Conservation (phyloP, 495 filamentous ascomycete species). For the Chaetomium tenue region DNA sequence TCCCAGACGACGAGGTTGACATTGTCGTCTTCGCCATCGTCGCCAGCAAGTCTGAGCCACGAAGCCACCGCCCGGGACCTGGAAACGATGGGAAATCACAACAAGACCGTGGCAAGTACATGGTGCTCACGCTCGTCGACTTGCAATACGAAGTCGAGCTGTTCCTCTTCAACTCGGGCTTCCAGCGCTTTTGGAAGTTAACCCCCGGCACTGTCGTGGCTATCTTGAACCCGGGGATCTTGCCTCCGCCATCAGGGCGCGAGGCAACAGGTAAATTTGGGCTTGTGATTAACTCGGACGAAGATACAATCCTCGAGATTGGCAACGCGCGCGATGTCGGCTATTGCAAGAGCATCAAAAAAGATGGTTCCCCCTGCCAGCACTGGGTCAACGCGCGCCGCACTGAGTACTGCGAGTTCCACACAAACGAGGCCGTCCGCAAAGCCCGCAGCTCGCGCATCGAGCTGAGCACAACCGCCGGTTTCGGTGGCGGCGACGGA, state of each 20-base stretch:
- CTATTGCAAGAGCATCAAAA: constrained; percentile 80
- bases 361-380: constrained; percentile 77
- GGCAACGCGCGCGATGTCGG: constrained; percentile 82
- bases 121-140: constrained; percentile 85
- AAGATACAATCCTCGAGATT: constrained; percentile 87
- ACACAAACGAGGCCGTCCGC: constrained; percentile 74
- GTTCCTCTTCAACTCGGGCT: constrained; percentile 87
- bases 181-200: constrained; percentile 87
- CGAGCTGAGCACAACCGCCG: constrained; percentile 69
- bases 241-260: constrained; percentile 73
- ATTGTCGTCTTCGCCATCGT: constrained; percentile 85
- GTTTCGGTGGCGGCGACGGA: constrained; percentile 41
- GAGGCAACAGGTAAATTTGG: constrained; percentile 79
- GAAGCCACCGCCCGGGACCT: constrained; percentile 60
- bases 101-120: constrained; percentile 72
- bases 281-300: constrained; percentile 74
- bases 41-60: constrained; percentile 79
- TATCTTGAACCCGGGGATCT: constrained; percentile 86
- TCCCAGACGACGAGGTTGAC: constrained; percentile 81
- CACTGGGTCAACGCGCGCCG: constrained; percentile 83
- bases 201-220: constrained; percentile 83
- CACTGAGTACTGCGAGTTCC: constrained; percentile 91
- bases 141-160: constrained; percentile 88
- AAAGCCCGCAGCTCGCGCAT: constrained; percentile 68
- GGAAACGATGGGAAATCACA: constrained; percentile 50